Evolutionary conservation across 768 basidiomycete genomes (phyloP).

Genomic region (Hericium alpestre): DNA sequence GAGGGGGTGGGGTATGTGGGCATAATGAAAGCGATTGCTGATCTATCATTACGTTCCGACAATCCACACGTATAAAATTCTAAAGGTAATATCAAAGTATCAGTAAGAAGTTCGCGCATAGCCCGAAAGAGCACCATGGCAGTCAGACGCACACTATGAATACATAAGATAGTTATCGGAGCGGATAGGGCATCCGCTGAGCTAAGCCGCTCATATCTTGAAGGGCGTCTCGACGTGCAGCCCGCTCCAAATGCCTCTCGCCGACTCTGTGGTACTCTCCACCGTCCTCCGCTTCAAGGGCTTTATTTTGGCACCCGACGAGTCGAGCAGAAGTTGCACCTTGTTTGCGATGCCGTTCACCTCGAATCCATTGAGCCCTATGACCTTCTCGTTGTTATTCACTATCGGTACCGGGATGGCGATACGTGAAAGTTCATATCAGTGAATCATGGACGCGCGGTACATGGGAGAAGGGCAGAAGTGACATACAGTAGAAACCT

Average conservation of each 20-base stretch:
- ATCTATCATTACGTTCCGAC: neutral
- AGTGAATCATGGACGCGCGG: neutral
- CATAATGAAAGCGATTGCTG: neutral
- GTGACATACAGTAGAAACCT: slow-evolving; percentile 61
- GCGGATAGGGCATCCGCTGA: neutral
- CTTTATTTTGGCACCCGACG: slow-evolving; percentile 80
- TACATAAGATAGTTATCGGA: neutral
- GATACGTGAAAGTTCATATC: slow-evolving; percentile 6
- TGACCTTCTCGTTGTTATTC: slow-evolving; percentile 82
- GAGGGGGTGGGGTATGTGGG: neutral
- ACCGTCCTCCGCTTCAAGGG: slow-evolving; percentile 63
- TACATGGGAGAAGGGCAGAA: slow-evolving; percentile 14
- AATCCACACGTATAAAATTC: neutral
- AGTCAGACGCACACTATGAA: slow-evolving; percentile 1
- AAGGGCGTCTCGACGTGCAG: slow-evolving; percentile 60
- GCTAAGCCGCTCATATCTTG: slow-evolving; percentile 28
- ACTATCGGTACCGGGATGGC: slow-evolving; percentile 33
- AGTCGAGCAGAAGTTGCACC: slow-evolving; percentile 73
- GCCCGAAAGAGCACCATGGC: neutral
- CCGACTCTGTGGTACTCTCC: slow-evolving; percentile 68
- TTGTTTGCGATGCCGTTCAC: slow-evolving; percentile 68
- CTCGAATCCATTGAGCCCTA: slow-evolving; percentile 67
- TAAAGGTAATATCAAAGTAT: neutral
- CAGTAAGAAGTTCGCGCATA: neutral
- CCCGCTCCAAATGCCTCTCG: slow-evolving; percentile 86